Evolutionary conservation across 768 basidiomycete genomes (phyloP).

Genomic region (Rhizopogon sp.): DNA sequence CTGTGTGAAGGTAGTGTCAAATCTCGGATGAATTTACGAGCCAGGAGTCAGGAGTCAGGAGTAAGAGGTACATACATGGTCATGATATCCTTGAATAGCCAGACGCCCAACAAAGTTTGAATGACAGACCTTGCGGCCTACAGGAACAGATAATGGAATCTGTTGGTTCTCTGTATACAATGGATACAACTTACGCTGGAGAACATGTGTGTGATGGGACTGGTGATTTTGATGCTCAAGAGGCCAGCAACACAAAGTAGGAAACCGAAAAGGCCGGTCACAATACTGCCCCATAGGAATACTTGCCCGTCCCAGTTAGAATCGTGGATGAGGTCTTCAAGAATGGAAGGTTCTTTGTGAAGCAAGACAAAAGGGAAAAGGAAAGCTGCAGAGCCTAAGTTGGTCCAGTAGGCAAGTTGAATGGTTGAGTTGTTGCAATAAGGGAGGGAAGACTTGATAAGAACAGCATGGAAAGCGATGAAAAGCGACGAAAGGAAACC

Average conservation of each 20-base stretch:
- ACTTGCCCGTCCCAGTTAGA: slow-evolving; percentile 45
- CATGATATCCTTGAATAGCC: slow-evolving; percentile 70
- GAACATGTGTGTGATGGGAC: slow-evolving; percentile 85
- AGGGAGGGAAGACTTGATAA: slow-evolving; percentile 68
- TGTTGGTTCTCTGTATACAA: background rate
- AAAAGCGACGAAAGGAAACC: slow-evolving; percentile 69
- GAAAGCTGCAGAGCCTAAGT: slow-evolving; percentile 60
- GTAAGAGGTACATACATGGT: slow-evolving; percentile 48
- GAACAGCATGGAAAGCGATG: slow-evolving; percentile 71
- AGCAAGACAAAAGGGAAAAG: slow-evolving; percentile 61
- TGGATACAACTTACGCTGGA: slow-evolving; percentile 51
- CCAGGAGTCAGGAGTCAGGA: slow-evolving; percentile 1
- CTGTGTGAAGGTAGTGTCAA: slow-evolving; percentile 27
- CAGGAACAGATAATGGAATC: slow-evolving; percentile 4
- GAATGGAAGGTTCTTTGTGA: slow-evolving; percentile 43
- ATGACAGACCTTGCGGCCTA: slow-evolving; percentile 80
- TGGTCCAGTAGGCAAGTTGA: slow-evolving; percentile 76
- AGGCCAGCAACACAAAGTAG: slow-evolving; percentile 74
- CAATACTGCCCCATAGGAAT: slow-evolving; percentile 59
- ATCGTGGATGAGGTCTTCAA: slow-evolving; percentile 35
- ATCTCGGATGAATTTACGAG: background rate
- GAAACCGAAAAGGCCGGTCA: slow-evolving; percentile 80
- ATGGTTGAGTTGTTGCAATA: slow-evolving; percentile 68
- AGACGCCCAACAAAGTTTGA: slow-evolving; percentile 77
- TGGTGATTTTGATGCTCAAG: slow-evolving; percentile 78